Evolutionary conservation across 164 flowering plant species (phyloP).

Genomic region (Tetracentron sinense): DNA sequence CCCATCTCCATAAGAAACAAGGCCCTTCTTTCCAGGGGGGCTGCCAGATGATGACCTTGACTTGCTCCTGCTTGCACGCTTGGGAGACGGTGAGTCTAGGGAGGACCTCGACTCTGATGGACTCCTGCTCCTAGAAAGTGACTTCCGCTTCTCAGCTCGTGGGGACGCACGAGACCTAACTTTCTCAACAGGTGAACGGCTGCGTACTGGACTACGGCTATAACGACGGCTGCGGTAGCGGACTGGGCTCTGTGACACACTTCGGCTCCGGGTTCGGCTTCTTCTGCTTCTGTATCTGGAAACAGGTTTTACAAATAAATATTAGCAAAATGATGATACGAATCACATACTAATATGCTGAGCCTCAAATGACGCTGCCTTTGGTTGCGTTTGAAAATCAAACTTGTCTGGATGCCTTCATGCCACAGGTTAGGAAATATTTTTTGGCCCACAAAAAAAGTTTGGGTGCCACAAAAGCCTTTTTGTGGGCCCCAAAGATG

Average conservation of each 20-base stretch:
- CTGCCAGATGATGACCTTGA: conserved; percentile 69
- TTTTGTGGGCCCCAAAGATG: too few species aligned
- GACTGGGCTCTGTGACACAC: conserved; percentile 72
- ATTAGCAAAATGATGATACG: too few species aligned
- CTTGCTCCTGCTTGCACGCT: conserved; percentile 34
- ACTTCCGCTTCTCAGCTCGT: conserved; percentile 43
- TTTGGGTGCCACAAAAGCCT: too few species aligned
- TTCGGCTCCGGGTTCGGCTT: conserved; percentile 69
- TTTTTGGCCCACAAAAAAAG: too few species aligned
- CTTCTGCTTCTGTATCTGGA: conserved; percentile 81
- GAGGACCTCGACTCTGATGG: conserved; percentile 54
- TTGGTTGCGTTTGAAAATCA: too few species aligned
- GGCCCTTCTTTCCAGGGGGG: conserved; percentile 53
- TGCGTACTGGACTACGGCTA: conserved; percentile 61
- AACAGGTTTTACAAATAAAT: not conserved
- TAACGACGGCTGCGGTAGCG: conserved; percentile 61
- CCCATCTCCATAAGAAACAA: conserved; percentile 80
- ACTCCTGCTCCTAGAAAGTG: conserved; percentile 57
- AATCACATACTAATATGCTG: too few species aligned
- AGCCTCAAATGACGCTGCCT: too few species aligned
- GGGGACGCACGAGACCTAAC: conserved; percentile 48
- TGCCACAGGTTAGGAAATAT: too few species aligned
- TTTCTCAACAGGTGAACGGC: conserved; percentile 58
- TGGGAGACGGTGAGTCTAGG: conserved; percentile 50
- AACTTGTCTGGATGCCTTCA: too few species aligned